These are phyloP conservation scores for Fraxinus sp. DNA, from an alignment of 305 asterid genomes.

Conservation along the genomic window DNA sequence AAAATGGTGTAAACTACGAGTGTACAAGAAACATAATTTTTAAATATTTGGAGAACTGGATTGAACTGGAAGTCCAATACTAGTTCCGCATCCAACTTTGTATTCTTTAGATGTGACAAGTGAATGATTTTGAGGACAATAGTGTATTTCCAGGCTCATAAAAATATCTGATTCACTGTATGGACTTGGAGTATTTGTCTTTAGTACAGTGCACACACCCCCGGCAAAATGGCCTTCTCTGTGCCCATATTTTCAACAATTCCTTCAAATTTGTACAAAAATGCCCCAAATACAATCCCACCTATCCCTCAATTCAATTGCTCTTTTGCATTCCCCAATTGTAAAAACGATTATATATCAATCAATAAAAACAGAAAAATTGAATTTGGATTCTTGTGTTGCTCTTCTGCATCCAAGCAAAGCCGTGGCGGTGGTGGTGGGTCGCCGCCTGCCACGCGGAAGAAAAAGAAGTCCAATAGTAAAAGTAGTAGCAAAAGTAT, in stretches of 20 bases:
- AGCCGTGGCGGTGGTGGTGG: slow-evolving; percentile 17
- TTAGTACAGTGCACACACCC: background rate
- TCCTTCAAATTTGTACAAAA: slow-evolving; percentile 25
- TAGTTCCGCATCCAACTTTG: too few relatives aligned
- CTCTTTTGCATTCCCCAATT: background rate
- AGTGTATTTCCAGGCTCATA: too few relatives aligned
- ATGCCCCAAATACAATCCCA: slow-evolving; percentile 15
- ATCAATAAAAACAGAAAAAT: slow-evolving; percentile 14
- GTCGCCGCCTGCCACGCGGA: slow-evolving; percentile 42
- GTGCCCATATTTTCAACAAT: slow-evolving; percentile 34
- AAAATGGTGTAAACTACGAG: too few relatives aligned
- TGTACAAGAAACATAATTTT: too few relatives aligned
- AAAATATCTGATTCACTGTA: background rate
- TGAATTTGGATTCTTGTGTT: slow-evolving; percentile 28
- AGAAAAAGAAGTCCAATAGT: slow-evolving; percentile 44
- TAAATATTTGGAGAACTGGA: too few relatives aligned
- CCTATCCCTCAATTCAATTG: slow-evolving; percentile 21
- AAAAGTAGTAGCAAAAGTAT: slow-evolving; percentile 24
- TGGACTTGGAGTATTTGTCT: background rate
- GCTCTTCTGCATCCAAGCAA: slow-evolving; percentile 60
- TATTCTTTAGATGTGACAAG: too few relatives aligned
- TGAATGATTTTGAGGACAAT: too few relatives aligned
- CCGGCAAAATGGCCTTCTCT: slow-evolving; percentile 38
- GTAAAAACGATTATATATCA: background rate
- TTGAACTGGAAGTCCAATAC: too few relatives aligned